Conservation (phyloP, 1,139 yeast species). For the Diutina ranongensis region DNA sequence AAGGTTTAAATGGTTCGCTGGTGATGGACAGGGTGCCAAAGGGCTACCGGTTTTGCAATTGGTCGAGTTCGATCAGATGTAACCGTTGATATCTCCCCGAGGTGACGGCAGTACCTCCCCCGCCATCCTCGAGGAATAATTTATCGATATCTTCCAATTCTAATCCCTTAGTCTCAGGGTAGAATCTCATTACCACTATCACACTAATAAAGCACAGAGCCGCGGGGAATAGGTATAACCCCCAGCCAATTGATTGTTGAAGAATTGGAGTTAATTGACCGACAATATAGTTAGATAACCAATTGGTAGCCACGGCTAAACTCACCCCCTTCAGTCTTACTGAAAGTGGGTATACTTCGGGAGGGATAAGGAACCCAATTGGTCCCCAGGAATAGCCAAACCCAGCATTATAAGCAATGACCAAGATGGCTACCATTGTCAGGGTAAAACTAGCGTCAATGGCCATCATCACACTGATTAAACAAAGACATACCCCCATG, state of each 20-base stretch:
- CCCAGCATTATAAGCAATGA: constrained; percentile 38
- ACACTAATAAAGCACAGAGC: constrained; percentile 33
- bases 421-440: constrained; percentile 34
- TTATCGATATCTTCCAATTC: constrained; percentile 49
- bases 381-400: constrained; percentile 53
- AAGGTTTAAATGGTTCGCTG: too few relatives aligned
- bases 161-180: constrained; percentile 46
- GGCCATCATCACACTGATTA: constrained; percentile 31
- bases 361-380: constrained; percentile 41
- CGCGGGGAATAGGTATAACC: constrained; percentile 39
- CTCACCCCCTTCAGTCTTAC: constrained; percentile 46
- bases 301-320: constrained; percentile 41
- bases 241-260: constrained; percentile 37
- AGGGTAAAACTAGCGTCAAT: constrained; percentile 29
- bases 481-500: constrained; percentile 33
- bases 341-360: constrained; percentile 42
- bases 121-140: constrained; percentile 40
- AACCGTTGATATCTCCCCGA: constrained; percentile 19
- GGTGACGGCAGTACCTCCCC: neutral
- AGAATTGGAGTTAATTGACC: constrained; percentile 44
- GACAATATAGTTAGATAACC: constrained; percentile 44
- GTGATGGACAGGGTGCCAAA: too few relatives aligned
- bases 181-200: constrained; percentile 30
- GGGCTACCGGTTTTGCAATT: too few relatives aligned
- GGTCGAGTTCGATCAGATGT: constrained; percentile 7